Evolutionary conservation across 805 yeast species (phyloP), one percentile per base, ranked within the genome.

Genomic region (Spathaspora girioi): DNA sequence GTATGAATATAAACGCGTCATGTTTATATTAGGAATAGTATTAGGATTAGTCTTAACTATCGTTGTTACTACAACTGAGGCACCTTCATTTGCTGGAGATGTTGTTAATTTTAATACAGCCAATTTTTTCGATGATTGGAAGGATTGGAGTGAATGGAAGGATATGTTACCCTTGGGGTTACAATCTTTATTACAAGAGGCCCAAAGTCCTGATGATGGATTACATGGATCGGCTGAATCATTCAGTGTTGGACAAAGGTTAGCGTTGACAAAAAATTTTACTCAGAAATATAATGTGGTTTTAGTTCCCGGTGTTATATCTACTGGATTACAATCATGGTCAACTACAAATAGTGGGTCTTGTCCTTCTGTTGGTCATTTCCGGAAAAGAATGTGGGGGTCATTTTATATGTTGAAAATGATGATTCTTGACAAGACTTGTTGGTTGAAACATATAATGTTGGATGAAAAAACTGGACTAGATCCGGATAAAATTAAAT

Each of bases 241-340:
- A 46, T 94, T 94, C 71, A 89, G 94, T 0, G 96, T 91, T 15
- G 99, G 99, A 1, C 80, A 77, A 58, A 60, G 77, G 40, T 69
- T 93, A 76, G 70, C 70, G 38, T 63, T 67, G 10, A 80, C 79
- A 20, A 74, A 79, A 29, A 79, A 83, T 38, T 69, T 82, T 27
- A 64, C 73, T 0, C 77, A 84, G 0, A 81, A 87, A 56, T 78
- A 82, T 67, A 96, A 96, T 6, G 96, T 94, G 12, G 80, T 94
- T 3, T 80, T 94, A 84, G 89, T 94, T 17, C 99, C 99, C 0
- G 99, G 99, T 3, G 97, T 93, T 12, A 89, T 89, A 50, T 88
- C 97, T 29, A 92, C 98, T 0, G 97, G 97, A 3, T 76, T 94
- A 38, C 99, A 94, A 67, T 84, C 91, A 46, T 94, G 99, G 99